These are phyloP conservation scores for Beauveria bassiana DNA, from an alignment of 2,329 filamentous ascomycete species.

Conservation along the genomic window DNA sequence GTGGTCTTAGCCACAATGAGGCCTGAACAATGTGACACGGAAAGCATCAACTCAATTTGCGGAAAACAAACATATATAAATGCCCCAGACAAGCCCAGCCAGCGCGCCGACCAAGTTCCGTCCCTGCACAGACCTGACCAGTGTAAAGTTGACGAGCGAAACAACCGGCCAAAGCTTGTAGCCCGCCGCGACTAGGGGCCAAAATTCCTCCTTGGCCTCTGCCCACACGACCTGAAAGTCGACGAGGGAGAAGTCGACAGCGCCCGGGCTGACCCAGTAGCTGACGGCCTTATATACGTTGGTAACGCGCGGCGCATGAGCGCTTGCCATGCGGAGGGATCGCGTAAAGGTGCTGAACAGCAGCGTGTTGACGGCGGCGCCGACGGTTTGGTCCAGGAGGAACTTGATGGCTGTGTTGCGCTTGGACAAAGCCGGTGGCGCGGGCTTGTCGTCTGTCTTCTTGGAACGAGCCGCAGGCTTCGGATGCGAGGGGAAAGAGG, in stretches of 20 bases:
- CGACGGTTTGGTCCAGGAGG: slow-evolving; percentile 59
- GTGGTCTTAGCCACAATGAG: too few species aligned
- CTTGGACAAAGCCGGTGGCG: slow-evolving; percentile 42
- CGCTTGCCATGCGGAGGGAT: slow-evolving; percentile 45
- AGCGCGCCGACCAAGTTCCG: slow-evolving; percentile 64
- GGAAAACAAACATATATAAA: slow-evolving; percentile 63
- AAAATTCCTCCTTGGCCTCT: slow-evolving; percentile 48
- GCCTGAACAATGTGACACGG: neutral
- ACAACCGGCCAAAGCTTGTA: slow-evolving; percentile 64
- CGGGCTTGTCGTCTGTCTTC: slow-evolving; percentile 31
- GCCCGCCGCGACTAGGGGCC: slow-evolving; percentile 58
- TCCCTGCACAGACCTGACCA: slow-evolving; percentile 61
- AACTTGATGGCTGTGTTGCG: slow-evolving; percentile 62
- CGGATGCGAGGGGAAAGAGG: slow-evolving; percentile 60
- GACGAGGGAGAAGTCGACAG: slow-evolving; percentile 38
- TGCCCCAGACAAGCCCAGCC: slow-evolving; percentile 65
- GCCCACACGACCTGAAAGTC: slow-evolving; percentile 37
- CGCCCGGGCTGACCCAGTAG: slow-evolving; percentile 30
- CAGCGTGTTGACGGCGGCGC: slow-evolving; percentile 57
- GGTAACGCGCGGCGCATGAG: slow-evolving; percentile 29
- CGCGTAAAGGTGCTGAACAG: slow-evolving; percentile 54
- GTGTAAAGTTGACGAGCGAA: slow-evolving; percentile 60
- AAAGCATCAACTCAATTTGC: slow-evolving; percentile 17
- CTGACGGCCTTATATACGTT: slow-evolving; percentile 26
- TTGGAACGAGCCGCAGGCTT: slow-evolving; percentile 27